Percentiles rank a stretch among this genome's conserved stretches.
Conservation (phyloP, 306 rosid species). For the Gleditsia sinensis region DNA sequence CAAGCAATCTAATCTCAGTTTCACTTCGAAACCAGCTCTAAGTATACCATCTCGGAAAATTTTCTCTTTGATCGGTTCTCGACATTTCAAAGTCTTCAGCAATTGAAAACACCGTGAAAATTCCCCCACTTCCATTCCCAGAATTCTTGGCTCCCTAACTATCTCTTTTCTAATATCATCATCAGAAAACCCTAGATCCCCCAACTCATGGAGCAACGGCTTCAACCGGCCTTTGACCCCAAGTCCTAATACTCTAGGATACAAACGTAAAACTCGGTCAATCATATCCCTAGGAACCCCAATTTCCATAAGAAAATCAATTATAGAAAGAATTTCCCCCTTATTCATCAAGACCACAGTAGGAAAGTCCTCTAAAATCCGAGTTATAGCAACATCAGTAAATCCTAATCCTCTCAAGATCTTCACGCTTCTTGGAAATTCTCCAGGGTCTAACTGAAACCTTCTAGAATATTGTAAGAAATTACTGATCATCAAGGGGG, state of each 20-base stretch:
- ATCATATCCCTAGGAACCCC: slow-evolving; percentile 48
- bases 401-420: slow-evolving; percentile 57
- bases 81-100: slow-evolving; percentile 67
- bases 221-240: slow-evolving; percentile 61
- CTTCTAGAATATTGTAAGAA: slow-evolving; percentile 53
- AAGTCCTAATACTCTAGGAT: slow-evolving; percentile 65
- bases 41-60: slow-evolving; percentile 53
- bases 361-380: slow-evolving; percentile 64
- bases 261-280: slow-evolving; percentile 47
- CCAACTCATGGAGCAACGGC: slow-evolving; percentile 62
- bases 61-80: slow-evolving; percentile 55
- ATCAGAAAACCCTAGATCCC: slow-evolving; percentile 53
- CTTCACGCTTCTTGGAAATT: slow-evolving; percentile 27
- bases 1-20: slow-evolving; percentile 71
- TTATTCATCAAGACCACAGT: slow-evolving; percentile 44
- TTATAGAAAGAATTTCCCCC: slow-evolving; percentile 34
- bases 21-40: slow-evolving; percentile 77
- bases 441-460: slow-evolving; percentile 49
- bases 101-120: slow-evolving; percentile 59
- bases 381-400: slow-evolving; percentile 33
- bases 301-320: slow-evolving; percentile 51
- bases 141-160: slow-evolving; percentile 61
- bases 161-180: slow-evolving; percentile 55
- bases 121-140: slow-evolving; percentile 74
- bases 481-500: slow-evolving; percentile 50